A percentile compares a stretch with the other conserved stretches of the same genome.
Conservation (phyloP, 257 asterid species). For the Solanum pennellii region DNA sequence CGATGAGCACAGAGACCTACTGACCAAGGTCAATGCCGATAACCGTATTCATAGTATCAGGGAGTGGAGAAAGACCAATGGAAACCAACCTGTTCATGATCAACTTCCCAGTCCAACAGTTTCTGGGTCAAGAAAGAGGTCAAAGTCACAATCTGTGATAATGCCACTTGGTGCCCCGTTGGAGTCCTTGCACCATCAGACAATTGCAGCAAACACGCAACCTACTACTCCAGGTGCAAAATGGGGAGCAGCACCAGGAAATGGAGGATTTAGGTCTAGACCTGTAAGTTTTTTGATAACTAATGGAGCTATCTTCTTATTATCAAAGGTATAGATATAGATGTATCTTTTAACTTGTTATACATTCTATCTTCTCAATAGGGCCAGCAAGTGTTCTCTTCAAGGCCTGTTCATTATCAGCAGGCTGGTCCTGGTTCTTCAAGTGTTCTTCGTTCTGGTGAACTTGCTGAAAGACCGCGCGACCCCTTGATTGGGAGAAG, state of each 20-base stretch:
- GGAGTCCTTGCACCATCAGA: constrained; percentile 37
- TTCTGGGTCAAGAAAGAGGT: constrained; percentile 63
- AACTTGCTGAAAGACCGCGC: constrained; percentile 40
- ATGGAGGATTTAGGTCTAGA: constrained; percentile 48
- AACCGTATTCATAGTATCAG: constrained; percentile 78
- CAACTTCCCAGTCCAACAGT: constrained; percentile 53
- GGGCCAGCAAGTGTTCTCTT: constrained; percentile 40
- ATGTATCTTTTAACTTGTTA: constrained; percentile 1
- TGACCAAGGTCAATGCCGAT: constrained; percentile 77
- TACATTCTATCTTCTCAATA: constrained; percentile 9
- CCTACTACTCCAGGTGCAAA: constrained; percentile 37
- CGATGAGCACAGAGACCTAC: constrained; percentile 87
- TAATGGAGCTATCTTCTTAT: background rate
- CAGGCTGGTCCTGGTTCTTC: constrained; percentile 44
- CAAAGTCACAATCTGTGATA: constrained; percentile 34
- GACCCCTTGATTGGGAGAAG: constrained; percentile 74
- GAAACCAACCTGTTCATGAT: constrained; percentile 38
- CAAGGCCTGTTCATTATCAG: constrained; percentile 49
- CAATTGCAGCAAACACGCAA: constrained; percentile 29
- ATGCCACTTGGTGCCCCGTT: constrained; percentile 35
- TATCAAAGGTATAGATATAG: background rate
- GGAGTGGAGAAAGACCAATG: constrained; percentile 95
- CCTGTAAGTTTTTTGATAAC: constrained; percentile 31
- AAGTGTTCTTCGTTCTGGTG: constrained; percentile 37
- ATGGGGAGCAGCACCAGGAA: constrained; percentile 58